phyloP scores from a whole-genome alignment of 257 asterid genomes.

The Phtheirospermum japonicum region DNA sequence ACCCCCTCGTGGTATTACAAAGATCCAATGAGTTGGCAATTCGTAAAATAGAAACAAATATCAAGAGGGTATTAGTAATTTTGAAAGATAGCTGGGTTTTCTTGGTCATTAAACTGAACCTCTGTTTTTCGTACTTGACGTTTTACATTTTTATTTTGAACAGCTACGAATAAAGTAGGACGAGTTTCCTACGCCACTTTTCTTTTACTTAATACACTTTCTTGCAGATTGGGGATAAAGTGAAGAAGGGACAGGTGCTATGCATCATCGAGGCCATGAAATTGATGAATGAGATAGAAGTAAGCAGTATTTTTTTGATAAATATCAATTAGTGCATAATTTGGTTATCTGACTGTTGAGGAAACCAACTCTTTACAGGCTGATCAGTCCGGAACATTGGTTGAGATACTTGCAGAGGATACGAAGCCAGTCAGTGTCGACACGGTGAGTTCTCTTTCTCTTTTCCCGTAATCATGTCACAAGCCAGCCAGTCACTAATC shows the following conservation, averaged over 20 bases:
- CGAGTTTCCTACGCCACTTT: neutral
- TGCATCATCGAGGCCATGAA: conserved; percentile 81
- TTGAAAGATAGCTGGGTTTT: neutral
- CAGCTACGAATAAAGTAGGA: neutral
- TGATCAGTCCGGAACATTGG: conserved; percentile 59
- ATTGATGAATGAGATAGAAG: conserved; percentile 80
- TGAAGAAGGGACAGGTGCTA: conserved; percentile 73
- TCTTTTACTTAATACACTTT: neutral
- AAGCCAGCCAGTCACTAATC: neutral
- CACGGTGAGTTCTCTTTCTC: conserved; percentile 42
- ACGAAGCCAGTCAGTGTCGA: conserved; percentile 66
- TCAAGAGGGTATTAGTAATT: neutral
- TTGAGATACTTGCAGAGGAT: conserved; percentile 60
- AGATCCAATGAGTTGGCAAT: neutral
- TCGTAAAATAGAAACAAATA: neutral
- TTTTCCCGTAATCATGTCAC: neutral
- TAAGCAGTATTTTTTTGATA: conserved; percentile 27
- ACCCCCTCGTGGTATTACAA: neutral
- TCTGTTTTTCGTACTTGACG: too few relatives aligned
- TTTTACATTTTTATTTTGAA: too few relatives aligned
- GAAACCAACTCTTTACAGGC: conserved; percentile 38
- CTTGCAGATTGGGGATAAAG: conserved; percentile 64
- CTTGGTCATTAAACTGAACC: too few relatives aligned
- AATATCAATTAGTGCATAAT: neutral
- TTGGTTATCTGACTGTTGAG: neutral